Conservation (phyloP, 2,329 filamentous ascomycete species). For the Cladophialophora exuberans region DNA sequence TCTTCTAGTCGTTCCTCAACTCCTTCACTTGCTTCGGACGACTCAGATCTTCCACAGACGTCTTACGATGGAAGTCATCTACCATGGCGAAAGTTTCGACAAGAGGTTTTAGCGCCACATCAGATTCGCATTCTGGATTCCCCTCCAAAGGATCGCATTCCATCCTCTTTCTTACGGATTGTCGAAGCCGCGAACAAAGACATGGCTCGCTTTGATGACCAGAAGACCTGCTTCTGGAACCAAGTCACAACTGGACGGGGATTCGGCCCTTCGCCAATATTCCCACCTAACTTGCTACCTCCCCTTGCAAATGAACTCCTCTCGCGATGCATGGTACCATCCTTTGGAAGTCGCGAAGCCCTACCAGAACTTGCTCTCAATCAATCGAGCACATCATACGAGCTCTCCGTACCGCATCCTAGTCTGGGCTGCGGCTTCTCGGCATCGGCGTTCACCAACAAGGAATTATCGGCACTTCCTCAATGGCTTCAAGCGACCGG, state of each 20-base stretch:
- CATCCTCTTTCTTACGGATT: constrained; percentile 16
- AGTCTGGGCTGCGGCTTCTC: constrained; percentile 27
- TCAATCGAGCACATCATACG: constrained; percentile 23
- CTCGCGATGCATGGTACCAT: constrained; percentile 28
- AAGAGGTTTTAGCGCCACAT: constrained; percentile 24
- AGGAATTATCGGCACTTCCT: constrained; percentile 21
- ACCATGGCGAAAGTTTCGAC: constrained; percentile 23
- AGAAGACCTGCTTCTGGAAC: constrained; percentile 22
- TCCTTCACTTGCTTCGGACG: constrained; percentile 7
- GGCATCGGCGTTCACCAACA: constrained; percentile 17
- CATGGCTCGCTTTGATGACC: constrained; percentile 15
- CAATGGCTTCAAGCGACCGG: constrained; percentile 26
- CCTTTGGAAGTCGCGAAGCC: constrained; percentile 24
- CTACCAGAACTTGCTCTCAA: constrained; percentile 19
- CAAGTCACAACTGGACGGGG: constrained; percentile 25
- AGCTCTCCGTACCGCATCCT: constrained; percentile 25
- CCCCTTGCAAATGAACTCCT: constrained; percentile 22
- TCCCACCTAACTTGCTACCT: constrained; percentile 29
- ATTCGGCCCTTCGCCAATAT: constrained; percentile 28
- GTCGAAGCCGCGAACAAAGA: constrained; percentile 18
- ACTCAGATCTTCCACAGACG: constrained; percentile 8
- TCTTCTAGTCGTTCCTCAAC: constrained; percentile 10
- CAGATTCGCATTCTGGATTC: constrained; percentile 22
- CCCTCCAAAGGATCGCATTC: constrained; percentile 22
- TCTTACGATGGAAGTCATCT: constrained; percentile 28